A percentile compares a stretch with the other conserved stretches of the same genome.
Evolutionary conservation across 2,329 filamentous ascomycete genomes (phyloP).

Genomic region (Cadophora sp.): DNA sequence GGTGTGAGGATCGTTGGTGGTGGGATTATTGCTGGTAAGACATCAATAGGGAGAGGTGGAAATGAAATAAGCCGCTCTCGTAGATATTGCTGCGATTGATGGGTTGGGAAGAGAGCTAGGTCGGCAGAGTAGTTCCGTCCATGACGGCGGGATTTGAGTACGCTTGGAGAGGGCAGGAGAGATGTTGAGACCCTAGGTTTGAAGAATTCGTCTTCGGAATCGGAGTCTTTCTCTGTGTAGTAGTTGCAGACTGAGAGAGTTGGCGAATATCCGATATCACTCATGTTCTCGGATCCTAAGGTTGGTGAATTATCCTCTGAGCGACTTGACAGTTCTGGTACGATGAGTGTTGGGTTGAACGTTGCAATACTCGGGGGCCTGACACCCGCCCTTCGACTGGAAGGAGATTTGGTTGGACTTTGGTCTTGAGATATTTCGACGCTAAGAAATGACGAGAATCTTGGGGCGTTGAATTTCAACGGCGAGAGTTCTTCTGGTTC

Average conservation of each 20-base stretch:
- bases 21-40: background rate
- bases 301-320: slow-evolving; percentile 19
- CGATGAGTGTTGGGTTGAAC: slow-evolving; percentile 35
- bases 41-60: slow-evolving; percentile 22
- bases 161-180: slow-evolving; percentile 3
- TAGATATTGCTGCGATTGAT: slow-evolving; percentile 18
- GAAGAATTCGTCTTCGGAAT: slow-evolving; percentile 38
- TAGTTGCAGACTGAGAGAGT: slow-evolving; percentile 38
- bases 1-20: slow-evolving; percentile 27
- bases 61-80: slow-evolving; percentile 22
- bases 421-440: slow-evolving; percentile 28
- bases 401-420: slow-evolving; percentile 29
- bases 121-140: slow-evolving; percentile 29
- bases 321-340: slow-evolving; percentile 21
- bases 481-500: slow-evolving; percentile 37
- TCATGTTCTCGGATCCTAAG: slow-evolving; percentile 10
- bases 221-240: slow-evolving; percentile 27
- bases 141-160: slow-evolving; percentile 27
- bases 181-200: slow-evolving; percentile 15
- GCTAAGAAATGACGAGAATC: slow-evolving; percentile 20
- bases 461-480: slow-evolving; percentile 22
- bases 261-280: slow-evolving; percentile 29
- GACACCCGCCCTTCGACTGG: slow-evolving; percentile 18
- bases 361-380: slow-evolving; percentile 35
- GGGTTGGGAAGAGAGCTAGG: slow-evolving; percentile 10